Evolutionary conservation across 2,329 filamentous ascomycete species (phyloP), one percentile per base, ranked within the genome.

Genomic region (Stagonosporopsis tanaceti): DNA sequence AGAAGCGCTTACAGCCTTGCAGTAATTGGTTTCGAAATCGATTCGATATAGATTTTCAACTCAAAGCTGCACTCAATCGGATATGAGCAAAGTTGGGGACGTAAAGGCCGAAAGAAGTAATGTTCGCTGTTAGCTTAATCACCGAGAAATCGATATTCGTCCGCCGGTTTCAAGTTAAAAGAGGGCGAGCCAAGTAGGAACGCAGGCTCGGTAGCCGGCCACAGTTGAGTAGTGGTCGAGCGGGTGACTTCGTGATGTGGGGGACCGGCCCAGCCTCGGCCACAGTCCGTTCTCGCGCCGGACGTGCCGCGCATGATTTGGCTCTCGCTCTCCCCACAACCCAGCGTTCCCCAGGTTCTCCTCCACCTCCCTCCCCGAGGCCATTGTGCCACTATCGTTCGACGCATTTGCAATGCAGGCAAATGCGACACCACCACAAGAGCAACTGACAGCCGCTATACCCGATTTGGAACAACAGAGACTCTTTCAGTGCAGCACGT

Each of bases 401-500:
- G 48, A 47, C 52, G 50, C 47, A 53, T 39, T 44, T 45, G 39
- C 54, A 55, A 71, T 69, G 66, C 66, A 66, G 52, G 46, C 58
- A 32, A 59, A 60, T 51, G 32, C 54, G 28, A 54, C 46, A 25
- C 57, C 52, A 37, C 7, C 48, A 5, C 60, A 57, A 25, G 47
- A 35, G 4, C 61, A 56, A 46, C 30, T 24, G 15, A 17, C 30
- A 9, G 48, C 55, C 32, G 48, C 65, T 42, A 59, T 55, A 37
- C 57, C 65, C 17, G 64, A 68, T 50, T 34, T 57, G 44, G 65
- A 67, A 46, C 52, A 62, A 2, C 60, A 63, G 34, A 65, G 70
- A 24, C 64, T 70, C 25, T 84, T 82, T 64, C 80, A 81, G 64
- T 85, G 82, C 63, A 80, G 80, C 58, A 80, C 80, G 50, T 85